Percentiles rank a stretch among this genome's conserved stretches.
These are phyloP conservation scores for Hyphopichia pseudoburtonii DNA, from an alignment of 1,139 yeast genomes.

Conservation along the genomic window DNA sequence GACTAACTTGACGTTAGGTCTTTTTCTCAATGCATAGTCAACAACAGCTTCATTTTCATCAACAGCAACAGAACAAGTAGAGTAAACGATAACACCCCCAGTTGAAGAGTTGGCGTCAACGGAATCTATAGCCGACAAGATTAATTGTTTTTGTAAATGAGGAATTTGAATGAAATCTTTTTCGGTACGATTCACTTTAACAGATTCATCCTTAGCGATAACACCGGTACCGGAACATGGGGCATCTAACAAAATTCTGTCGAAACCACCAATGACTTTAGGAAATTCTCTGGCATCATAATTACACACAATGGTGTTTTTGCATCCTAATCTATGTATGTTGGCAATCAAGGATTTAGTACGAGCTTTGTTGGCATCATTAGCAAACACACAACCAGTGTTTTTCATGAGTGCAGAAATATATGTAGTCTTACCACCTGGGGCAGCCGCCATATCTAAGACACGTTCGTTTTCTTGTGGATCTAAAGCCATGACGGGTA, in stretches of 20 bases:
- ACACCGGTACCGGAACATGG: constrained; percentile 99
- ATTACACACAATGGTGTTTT: constrained; percentile 93
- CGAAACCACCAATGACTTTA: constrained; percentile 97
- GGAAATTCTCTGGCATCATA: constrained; percentile 99
- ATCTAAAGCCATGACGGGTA: constrained; percentile 96
- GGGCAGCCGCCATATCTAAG: constrained; percentile 99
- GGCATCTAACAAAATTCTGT: constrained; percentile 91
- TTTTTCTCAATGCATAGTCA: constrained; percentile 93
- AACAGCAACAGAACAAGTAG: constrained; percentile 97
- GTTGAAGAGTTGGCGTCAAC: constrained; percentile 89
- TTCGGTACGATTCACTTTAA: constrained; percentile 90
- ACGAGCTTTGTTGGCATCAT: constrained; percentile 94
- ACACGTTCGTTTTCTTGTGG: constrained; percentile 96
- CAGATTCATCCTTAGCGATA: constrained; percentile 95
- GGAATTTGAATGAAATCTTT: constrained; percentile 97
- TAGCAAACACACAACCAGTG: constrained; percentile 96
- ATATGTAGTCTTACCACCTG: constrained; percentile 98
- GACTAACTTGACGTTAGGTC: constrained; percentile 94
- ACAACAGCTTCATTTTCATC: constrained; percentile 99
- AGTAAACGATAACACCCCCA: constrained; percentile 94
- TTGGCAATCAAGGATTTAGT: constrained; percentile 96
- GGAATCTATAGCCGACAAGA: constrained; percentile 94
- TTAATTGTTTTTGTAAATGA: constrained; percentile 89
- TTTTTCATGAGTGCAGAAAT: constrained; percentile 96
- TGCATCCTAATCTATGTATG: constrained; percentile 95